Conservation (phyloP, 305 asterid genomes). For the Fraxinus greggii region DNA sequence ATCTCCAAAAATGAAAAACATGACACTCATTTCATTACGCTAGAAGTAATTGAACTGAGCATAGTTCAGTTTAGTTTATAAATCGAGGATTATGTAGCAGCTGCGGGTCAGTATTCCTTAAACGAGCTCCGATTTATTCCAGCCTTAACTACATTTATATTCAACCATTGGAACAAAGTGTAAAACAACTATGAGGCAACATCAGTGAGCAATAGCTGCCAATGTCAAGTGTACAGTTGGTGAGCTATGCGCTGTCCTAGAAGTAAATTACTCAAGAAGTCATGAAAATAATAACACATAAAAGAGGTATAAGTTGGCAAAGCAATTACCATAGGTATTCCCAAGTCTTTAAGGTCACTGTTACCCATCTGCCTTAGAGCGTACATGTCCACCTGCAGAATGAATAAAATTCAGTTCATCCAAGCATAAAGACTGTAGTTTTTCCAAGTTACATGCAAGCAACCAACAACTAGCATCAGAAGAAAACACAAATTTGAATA, state of each 20-base stretch:
- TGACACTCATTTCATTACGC: not conserved
- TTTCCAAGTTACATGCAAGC: not conserved
- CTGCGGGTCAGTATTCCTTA: not conserved
- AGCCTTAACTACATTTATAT: not conserved
- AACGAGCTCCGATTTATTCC: not conserved
- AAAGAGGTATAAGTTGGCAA: not conserved
- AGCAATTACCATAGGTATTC: conserved; percentile 81
- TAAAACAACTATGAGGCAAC: not conserved
- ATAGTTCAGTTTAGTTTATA: not conserved
- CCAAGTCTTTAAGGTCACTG: conserved; percentile 81
- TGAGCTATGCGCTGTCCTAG: conserved; percentile 1
- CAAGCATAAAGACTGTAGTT: not conserved
- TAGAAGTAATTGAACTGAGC: not conserved
- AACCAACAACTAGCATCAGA: not conserved
- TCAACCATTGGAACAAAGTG: not conserved
- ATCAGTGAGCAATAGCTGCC: not conserved
- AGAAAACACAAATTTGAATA: not conserved
- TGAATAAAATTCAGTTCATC: conserved; percentile 12
- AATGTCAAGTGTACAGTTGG: not conserved
- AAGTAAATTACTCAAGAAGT: not conserved
- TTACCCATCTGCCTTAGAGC: conserved; percentile 87
- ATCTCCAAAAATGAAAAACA: not conserved
- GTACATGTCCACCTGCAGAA: conserved; percentile 87
- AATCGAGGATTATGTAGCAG: not conserved
- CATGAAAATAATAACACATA: not conserved